These are phyloP conservation scores for Kondoa malvinella DNA, from an alignment of 768 basidiomycete genomes.

Conservation along the genomic window DNA sequence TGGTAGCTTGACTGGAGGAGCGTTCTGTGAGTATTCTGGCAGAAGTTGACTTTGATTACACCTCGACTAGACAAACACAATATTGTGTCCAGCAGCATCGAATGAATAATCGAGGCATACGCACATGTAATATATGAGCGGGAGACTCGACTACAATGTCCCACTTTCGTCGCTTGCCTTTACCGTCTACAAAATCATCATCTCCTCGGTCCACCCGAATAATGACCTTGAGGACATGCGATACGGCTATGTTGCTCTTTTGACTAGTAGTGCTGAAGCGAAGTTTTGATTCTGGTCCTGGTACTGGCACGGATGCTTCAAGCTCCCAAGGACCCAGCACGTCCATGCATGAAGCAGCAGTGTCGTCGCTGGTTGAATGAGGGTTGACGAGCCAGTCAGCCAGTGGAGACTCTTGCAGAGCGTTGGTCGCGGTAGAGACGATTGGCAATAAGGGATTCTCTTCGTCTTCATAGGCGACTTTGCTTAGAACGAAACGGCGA, in stretches of 20 bases:
- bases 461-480: slow-evolving; percentile 44
- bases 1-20: not conserved
- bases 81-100: not conserved
- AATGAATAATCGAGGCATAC: not conserved
- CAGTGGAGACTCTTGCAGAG: slow-evolving; percentile 48
- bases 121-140: slow-evolving; percentile 12
- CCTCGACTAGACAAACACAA: slow-evolving; percentile 2
- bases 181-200: slow-evolving; percentile 45
- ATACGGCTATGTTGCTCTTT: slow-evolving; percentile 52
- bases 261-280: slow-evolving; percentile 67
- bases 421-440: slow-evolving; percentile 48
- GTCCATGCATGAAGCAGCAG: slow-evolving; percentile 32
- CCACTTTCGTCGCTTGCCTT: slow-evolving; percentile 61
- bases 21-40: slow-evolving; percentile 8
- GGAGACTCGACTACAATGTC: slow-evolving; percentile 53
- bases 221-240: slow-evolving; percentile 62
- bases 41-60: slow-evolving; percentile 9
- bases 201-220: slow-evolving; percentile 71
- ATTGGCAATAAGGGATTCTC: slow-evolving; percentile 61
- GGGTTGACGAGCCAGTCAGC: slow-evolving; percentile 32
- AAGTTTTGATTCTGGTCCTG: slow-evolving; percentile 39
- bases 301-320: slow-evolving; percentile 50
- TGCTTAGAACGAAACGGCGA: slow-evolving; percentile 46
- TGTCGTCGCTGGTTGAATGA: slow-evolving; percentile 36
- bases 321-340: slow-evolving; percentile 68